phyloP scores from a whole-genome alignment of 2,329 filamentous ascomycete genomes.

The Botryotinia narcissicola region DNA sequence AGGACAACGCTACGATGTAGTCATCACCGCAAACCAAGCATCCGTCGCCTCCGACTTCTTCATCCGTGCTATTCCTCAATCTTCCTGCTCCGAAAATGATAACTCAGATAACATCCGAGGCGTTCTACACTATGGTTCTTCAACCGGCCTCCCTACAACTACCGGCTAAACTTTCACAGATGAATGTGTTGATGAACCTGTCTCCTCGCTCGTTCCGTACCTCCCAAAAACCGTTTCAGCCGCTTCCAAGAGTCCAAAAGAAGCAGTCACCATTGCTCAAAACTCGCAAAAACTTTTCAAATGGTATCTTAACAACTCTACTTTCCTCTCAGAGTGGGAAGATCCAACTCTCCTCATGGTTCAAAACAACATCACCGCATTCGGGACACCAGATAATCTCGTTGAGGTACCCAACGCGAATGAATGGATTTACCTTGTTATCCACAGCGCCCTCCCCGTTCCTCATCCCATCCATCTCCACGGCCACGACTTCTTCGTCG shows the following conservation, averaged over 20 bases:
- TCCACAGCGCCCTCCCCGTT: constrained; percentile 29
- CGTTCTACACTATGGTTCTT: constrained; percentile 49
- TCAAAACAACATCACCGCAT: constrained; percentile 32
- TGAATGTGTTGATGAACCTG: constrained; percentile 36
- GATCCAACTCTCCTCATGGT: constrained; percentile 46
- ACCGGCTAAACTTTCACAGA: constrained; percentile 32
- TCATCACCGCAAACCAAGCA: constrained; percentile 48
- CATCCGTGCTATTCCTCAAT: constrained; percentile 55
- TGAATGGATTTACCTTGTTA: constrained; percentile 37
- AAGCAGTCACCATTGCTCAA: constrained; percentile 31
- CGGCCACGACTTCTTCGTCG: constrained; percentile 48
- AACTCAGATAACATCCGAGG: constrained; percentile 49
- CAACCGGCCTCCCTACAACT: constrained; percentile 35
- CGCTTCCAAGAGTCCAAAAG: constrained; percentile 8
- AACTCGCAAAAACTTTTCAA: constrained; percentile 41
- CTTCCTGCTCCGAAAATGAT: constrained; percentile 55
- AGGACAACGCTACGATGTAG: constrained; percentile 44
- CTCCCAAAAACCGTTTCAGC: constrained; percentile 24
- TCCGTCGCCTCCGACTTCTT: constrained; percentile 48
- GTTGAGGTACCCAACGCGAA: constrained; percentile 32
- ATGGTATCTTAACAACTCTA: constrained; percentile 49
- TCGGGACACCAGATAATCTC: constrained; percentile 27
- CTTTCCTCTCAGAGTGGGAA: constrained; percentile 47
- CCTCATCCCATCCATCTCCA: constrained; percentile 46
- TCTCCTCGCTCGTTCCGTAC: constrained; percentile 34